Evolutionary conservation across 2,329 filamentous ascomycete genomes (phyloP).

Genomic region (Diaporthe ampelina): DNA sequence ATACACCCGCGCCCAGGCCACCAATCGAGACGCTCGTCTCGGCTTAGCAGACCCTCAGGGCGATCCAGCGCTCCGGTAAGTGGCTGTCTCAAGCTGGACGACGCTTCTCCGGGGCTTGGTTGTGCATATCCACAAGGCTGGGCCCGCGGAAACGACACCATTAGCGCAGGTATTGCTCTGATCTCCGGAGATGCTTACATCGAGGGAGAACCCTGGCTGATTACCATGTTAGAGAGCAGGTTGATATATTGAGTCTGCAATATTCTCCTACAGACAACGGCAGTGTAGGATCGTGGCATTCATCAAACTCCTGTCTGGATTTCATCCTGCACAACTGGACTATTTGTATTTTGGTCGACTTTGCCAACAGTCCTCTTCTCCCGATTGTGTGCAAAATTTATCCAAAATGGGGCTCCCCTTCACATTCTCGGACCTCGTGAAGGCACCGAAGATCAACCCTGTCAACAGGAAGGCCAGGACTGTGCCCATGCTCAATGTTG

Average conservation of each 20-base stretch:
- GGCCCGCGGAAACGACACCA: conserved; percentile 33
- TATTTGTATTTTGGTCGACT: background rate
- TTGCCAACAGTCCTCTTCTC: no score
- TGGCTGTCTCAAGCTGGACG: conserved; percentile 17
- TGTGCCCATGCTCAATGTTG: conserved; percentile 82
- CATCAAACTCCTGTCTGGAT: background rate
- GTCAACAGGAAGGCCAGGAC: conserved; percentile 86
- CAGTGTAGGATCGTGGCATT: background rate
- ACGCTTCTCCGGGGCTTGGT: conserved; percentile 24
- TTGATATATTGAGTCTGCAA: conserved; percentile 26
- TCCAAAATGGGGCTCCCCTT: conserved; percentile 49
- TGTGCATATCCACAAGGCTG: conserved; percentile 30
- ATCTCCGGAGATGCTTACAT: conserved; percentile 34
- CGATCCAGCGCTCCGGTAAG: conserved; percentile 20
- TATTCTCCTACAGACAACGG: background rate
- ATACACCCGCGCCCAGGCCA: conserved; percentile 13
- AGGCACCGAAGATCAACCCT: conserved; percentile 82
- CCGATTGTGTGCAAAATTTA: background rate
- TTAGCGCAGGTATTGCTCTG: conserved; percentile 25
- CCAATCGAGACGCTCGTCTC: conserved; percentile 26
- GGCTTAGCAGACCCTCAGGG: conserved; percentile 11
- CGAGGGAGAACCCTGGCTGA: conserved; percentile 12
- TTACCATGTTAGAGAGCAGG: conserved; percentile 17
- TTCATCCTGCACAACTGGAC: background rate
- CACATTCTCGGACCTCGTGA: conserved; percentile 58